Evolutionary conservation across 2,329 filamentous ascomycete species (phyloP).

Genomic region (Onygenales sp.): DNA sequence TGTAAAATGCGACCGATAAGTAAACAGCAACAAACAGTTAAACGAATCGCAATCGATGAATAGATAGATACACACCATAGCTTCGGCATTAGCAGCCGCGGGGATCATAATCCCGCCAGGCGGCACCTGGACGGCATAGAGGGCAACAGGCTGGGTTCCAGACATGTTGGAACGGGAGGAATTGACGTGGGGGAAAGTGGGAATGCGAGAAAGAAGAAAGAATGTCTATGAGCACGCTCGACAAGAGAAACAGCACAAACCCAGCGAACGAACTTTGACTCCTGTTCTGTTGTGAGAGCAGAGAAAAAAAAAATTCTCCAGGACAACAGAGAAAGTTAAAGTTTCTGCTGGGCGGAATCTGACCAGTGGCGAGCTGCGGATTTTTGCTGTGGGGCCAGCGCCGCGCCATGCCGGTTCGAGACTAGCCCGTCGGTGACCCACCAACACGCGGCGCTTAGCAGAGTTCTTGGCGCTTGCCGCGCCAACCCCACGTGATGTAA

Average conservation of each 20-base stretch:
- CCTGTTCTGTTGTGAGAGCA: slow-evolving; percentile 1
- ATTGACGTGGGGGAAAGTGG: not conserved
- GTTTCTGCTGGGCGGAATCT: not conserved
- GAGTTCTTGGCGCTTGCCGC: not conserved
- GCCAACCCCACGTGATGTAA: not conserved
- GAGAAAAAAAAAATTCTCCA: slow-evolving; percentile 10
- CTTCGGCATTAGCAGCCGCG: slow-evolving; percentile 67
- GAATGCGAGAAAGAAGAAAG: not conserved
- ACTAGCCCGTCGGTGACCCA: not conserved
- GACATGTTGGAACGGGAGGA: slow-evolving; percentile 30
- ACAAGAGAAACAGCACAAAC: slow-evolving; percentile 4
- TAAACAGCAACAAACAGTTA: slow-evolving; percentile 1
- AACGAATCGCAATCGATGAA: not conserved
- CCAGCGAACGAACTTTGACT: not conserved
- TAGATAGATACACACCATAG: slow-evolving; percentile 56
- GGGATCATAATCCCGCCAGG: slow-evolving; percentile 74
- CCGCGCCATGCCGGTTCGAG: not conserved
- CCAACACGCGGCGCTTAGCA: not conserved
- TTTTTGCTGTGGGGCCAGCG: not conserved
- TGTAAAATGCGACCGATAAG: slow-evolving; percentile 27
- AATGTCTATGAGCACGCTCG: not conserved
- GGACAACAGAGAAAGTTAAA: slow-evolving; percentile 15
- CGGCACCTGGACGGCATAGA: slow-evolving; percentile 89
- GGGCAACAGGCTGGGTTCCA: slow-evolving; percentile 54
- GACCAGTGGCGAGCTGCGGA: not conserved